Evolutionary conservation across 768 basidiomycete genomes (phyloP), one percentile per base, ranked within the genome.

Genomic region (Amanita jacksonii): DNA sequence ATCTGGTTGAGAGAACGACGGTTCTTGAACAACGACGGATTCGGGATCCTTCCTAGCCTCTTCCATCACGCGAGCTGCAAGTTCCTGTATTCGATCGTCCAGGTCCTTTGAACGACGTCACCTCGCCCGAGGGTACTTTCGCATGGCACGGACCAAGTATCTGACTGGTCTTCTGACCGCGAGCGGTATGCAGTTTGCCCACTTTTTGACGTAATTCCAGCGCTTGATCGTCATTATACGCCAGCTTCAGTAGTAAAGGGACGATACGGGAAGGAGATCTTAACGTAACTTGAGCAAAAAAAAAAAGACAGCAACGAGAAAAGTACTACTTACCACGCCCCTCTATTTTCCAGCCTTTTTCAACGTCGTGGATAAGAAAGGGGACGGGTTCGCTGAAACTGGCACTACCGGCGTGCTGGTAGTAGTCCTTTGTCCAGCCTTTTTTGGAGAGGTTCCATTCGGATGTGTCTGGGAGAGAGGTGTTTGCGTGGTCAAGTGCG

Each of bases 381-480:
- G n/a, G n/a, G n/a, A n/a, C n/a, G n/a, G n/a, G n/a, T n/a, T n/a
- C n/a, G n/a, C n/a, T n/a, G n/a, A n/a, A n/a, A n/a, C n/a, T n/a
- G n/a, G n/a, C n/a, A n/a, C n/a, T n/a, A n/a, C n/a, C n/a, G n/a
- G n/a, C n/a, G n/a, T n/a, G n/a, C n/a, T n/a, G n/a, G n/a, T n/a
- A n/a, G 55, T 97, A 97, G 22, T 43, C 32, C 54, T 82, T 83
- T 2, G 88, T 93, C 96, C 44, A 45, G 1, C 44, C 44, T 15
- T 19, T 37, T 12, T 45, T 34, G 7, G 28, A 3, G 27, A 30
- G 6, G 4, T 43, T 41, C 39, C 39, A 41, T 19, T 24, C 49
- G 38, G 37, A 55, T 51, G 20, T 49, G 13, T 58, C 49, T 50
- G 70, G 42, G 27, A 38, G 20, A 13, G 38, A 10, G 6, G 46